Base-by-base conservation (phyloP, 257 asterid species). In the Ehretia macrophylla region DNA sequence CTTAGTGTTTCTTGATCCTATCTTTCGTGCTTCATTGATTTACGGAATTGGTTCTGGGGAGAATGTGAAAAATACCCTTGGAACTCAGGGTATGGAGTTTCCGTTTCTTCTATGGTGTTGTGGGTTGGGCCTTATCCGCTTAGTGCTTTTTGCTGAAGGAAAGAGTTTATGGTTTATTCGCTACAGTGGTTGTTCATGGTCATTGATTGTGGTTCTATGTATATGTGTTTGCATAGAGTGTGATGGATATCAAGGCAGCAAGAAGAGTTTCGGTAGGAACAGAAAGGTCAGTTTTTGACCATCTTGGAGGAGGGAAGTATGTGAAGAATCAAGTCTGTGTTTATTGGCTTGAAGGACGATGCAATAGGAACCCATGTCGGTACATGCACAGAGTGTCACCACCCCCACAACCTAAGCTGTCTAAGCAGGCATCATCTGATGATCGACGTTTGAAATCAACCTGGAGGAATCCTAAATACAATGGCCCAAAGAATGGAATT, bases 271-370 rank as follows among this genome's bases (percentile, higher is more conserved):
- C 60, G 0, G 23, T 35, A 45, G 40, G 48, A n/a, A 5, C 54
- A 27, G 5, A 57, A 17, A 11, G 45, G 19, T 39, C 4, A 5
- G 65, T 51, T 23, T 62, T 58, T 56, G 53, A 38, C 27, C 71
- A 72, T 21, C 21, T 35, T 5, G 78, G 75, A 51, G 71, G 58
- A 60, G 69, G 39, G 44, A 40, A 38, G 21, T 65, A 48, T 52
- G 65, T 16, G 9, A 60, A 48, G 56, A 75, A 54, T 40, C 40
- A 57, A 67, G 78, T 74, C 17, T 85, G 90, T 63, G 27, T 17
- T 14, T 82, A 42, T 68, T 85, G 94, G 94, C 79, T 72, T 40
- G 18, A 60, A 20, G 94, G 94, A 40, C 69, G 63, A 58, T 85
- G 94, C 75, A 82, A 38, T 40, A 76, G 75, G 62, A 66, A 74